A percentile compares a stretch with the other conserved stretches of the same genome.
Evolutionary conservation across 2,329 filamentous ascomycete genomes (phyloP).

Genomic region (Nemania serpens): DNA sequence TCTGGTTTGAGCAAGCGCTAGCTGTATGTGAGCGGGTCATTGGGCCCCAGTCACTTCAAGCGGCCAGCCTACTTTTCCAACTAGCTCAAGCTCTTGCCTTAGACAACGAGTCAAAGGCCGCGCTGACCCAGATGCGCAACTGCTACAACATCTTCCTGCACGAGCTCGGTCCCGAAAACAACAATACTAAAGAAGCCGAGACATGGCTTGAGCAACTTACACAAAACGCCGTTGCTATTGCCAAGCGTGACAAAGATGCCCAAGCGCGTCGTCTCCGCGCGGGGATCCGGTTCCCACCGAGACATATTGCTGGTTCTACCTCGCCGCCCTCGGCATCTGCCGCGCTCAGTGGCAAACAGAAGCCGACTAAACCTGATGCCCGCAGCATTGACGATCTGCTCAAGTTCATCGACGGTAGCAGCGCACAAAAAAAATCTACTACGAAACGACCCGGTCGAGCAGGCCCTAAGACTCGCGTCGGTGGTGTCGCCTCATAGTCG

Average conservation of each 20-base stretch:
- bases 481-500: slow-evolving; percentile 22
- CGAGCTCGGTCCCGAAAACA: slow-evolving; percentile 85
- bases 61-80: slow-evolving; percentile 95
- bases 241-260: slow-evolving; percentile 88
- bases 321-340: slow-evolving; percentile 46
- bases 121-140: slow-evolving; percentile 92
- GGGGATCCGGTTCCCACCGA: slow-evolving; percentile 69
- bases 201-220: slow-evolving; percentile 96
- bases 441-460: slow-evolving; percentile 61
- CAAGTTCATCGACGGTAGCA: slow-evolving; percentile 86
- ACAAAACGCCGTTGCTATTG: slow-evolving; percentile 91
- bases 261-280: slow-evolving; percentile 75
- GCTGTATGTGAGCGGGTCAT: slow-evolving; percentile 87
- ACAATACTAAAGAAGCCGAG: slow-evolving; percentile 98
- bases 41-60: slow-evolving; percentile 87
- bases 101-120: slow-evolving; percentile 92
- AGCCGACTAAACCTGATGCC: slow-evolving; percentile 58
- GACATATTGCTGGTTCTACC: slow-evolving; percentile 63
- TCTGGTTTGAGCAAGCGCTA: slow-evolving; percentile 96
- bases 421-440: slow-evolving; percentile 55
- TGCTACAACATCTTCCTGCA: slow-evolving; percentile 93
- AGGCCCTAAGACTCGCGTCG: slow-evolving; percentile 61
- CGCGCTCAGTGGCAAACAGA: slow-evolving; percentile 33
- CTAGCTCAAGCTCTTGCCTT: slow-evolving; percentile 92
- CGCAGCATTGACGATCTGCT: slow-evolving; percentile 92